phyloP scores from a whole-genome alignment of 2,329 filamentous ascomycete species.

The Aaosphaeria pasadenensis region DNA sequence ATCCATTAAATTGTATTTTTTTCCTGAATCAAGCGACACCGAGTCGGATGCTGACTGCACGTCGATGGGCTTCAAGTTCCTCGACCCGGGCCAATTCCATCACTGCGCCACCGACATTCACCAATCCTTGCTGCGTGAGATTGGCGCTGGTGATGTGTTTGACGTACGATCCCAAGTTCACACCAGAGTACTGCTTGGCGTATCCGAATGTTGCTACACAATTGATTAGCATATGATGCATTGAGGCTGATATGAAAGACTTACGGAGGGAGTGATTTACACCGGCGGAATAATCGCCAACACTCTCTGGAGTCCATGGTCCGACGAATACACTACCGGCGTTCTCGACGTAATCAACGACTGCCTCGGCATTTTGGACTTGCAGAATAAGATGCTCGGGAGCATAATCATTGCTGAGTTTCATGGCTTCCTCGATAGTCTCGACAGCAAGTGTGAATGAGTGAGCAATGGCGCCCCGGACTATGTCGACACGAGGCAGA shows the following conservation, averaged over 20 bases:
- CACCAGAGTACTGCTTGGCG: constrained; percentile 96
- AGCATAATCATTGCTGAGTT: constrained; percentile 88
- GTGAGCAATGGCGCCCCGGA: constrained; percentile 84
- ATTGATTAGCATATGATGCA: background rate
- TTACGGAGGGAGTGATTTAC: constrained; percentile 97
- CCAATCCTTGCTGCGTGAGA: constrained; percentile 78
- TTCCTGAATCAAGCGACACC: constrained; percentile 25
- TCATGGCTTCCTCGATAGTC: constrained; percentile 72
- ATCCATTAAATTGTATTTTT: too few species aligned
- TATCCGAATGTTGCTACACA: constrained; percentile 87
- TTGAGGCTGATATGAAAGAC: constrained; percentile 38
- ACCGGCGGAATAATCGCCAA: constrained; percentile 95
- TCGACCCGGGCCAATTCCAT: constrained; percentile 96
- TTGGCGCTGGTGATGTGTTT: constrained; percentile 98
- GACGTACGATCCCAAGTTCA: constrained; percentile 92
- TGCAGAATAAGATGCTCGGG: constrained; percentile 96
- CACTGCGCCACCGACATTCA: constrained; percentile 82
- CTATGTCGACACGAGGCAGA: constrained; percentile 88
- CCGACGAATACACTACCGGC: constrained; percentile 96
- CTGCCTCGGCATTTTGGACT: constrained; percentile 69
- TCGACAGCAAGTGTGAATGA: constrained; percentile 79
- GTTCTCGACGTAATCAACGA: constrained; percentile 80
- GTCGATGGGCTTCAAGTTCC: constrained; percentile 87
- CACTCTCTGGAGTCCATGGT: constrained; percentile 94
- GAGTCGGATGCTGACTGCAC: constrained; percentile 65